Evolutionary conservation across 305 asterid species (phyloP).

Genomic region (Solanum hybrid): DNA sequence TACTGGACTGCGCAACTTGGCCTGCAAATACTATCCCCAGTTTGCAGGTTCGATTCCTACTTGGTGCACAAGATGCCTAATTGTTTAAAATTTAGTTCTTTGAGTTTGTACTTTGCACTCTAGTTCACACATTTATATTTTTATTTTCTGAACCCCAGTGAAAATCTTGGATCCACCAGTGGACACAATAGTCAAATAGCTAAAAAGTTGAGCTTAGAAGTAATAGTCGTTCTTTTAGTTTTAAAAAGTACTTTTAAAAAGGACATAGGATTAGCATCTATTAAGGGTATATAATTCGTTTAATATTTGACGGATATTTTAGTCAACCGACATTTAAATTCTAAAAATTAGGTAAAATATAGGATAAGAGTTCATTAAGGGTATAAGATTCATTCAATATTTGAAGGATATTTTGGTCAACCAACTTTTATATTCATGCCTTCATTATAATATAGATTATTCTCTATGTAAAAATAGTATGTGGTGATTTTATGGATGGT

Average conservation of each 20-base stretch:
- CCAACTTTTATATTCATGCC: background rate
- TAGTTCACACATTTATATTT: background rate
- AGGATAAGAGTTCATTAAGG: background rate
- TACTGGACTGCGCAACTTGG: background rate
- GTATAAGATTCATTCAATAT: background rate
- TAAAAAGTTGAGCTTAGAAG: background rate
- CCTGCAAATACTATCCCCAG: background rate
- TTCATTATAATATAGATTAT: background rate
- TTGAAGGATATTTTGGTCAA: background rate
- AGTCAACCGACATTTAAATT: background rate
- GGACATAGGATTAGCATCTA: background rate
- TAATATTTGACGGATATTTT: background rate
- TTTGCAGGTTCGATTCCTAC: background rate
- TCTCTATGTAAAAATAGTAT: background rate
- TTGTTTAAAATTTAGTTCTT: too few relatives aligned
- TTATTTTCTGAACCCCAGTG: background rate
- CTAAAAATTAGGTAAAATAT: background rate
- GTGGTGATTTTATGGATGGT: background rate
- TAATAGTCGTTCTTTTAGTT: background rate
- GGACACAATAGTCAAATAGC: background rate
- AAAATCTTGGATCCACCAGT: background rate
- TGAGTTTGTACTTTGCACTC: background rate
- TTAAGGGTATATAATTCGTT: background rate
- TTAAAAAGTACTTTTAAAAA: background rate
- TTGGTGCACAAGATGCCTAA: background rate